Evolutionary conservation across 345 rosid genomes (phyloP), one percentile per base, ranked within the genome.

Genomic region (Zanthoxylum bungeanum): DNA sequence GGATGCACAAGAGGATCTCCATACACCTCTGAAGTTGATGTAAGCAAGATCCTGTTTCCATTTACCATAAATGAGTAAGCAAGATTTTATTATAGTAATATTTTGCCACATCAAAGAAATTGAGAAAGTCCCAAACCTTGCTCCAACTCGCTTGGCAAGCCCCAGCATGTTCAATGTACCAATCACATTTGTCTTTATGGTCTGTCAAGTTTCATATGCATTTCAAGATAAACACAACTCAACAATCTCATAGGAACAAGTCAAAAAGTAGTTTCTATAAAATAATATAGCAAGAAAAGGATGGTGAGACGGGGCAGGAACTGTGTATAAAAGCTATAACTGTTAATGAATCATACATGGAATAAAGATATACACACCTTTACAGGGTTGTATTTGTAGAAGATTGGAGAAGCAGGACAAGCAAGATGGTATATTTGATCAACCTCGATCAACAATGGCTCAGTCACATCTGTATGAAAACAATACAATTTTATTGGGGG

Each of bases 61-160:
- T 69, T 36, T 5, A 57, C 25, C 44, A 46, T 9, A 50, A 3
- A 51, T 70, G 9, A 77, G 63, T 14, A 46, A 62, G 16, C 14
- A 25, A 55, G 22, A 53, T 37, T 8, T 44, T 11, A 31, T 28
- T 27, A n/a, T n/a, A n/a, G 49, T 14, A 19, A 58, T 46, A 25
- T 34, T 22, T 39, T 1, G 16, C 1, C 60, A 8, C 2, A 57
- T 46, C 27, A 47, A 0, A 40, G 31, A 69, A 9, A 55, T n/a
- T 21, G 12, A 50, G 60, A 31, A 66, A 59, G 68, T 53, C 52
- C 17, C 58, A 12, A 73, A 93, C 97, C 97, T 91, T 53, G 97
- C 98, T 65, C 98, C 98, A 73, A 91, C 98, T 52, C 98, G 91
- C 85, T 94, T 92, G 75, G 98, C 98, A 9, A 94, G 97, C 44